Base-by-base conservation (phyloP, 2,329 filamentous ascomycete species). In the Microcera coccophila region DNA sequence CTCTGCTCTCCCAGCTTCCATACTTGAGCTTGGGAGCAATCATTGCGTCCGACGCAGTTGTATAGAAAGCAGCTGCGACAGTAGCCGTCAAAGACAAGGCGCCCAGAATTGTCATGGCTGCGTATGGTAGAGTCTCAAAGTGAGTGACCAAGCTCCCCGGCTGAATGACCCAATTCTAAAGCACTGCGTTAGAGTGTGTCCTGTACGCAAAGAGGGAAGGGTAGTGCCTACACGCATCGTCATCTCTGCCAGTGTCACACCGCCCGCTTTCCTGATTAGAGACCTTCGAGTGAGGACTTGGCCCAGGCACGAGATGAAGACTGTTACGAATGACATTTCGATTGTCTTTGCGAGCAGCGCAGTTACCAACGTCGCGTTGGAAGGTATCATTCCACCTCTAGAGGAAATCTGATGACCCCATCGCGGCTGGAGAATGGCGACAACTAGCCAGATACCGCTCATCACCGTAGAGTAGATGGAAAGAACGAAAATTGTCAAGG, bases 321-420 rank as follows among this genome's bases (percentile, higher is more conserved):
- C 81, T 0, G 86, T 88, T 3, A 88, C 85, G 56, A 90, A 91
- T 0, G 83, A 81, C 50, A 90, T 60, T 63, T 91, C 87, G 36
- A 90, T 87, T 0, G 83, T 78, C 63, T 90, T 91, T 7, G 87
- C 84, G 26, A 88, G 68, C 3, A 88, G 64, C 0, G 85, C 77
- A n/a, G 79, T 81, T 1, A 90, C 57, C 2, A 87, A 64, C 1
- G 79, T 82, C 0, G 87, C 86, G 2, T 79, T 83, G 0, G 81
- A 75, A 0, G 82, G 81, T 0, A 70, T 68, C 14, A 90, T 54
- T 11, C 74, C 66, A 4, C 70, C 73, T 11, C 72, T 72, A 1
- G 70, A 69, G 0, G 72, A 73, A 34, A 90, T 81, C 2, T 53
- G 61, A 8, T 67, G 67, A 8, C 82, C 81, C 64, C 80, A 90